Base-by-base conservation (phyloP, 805 yeast genomes). In the Kodamaea hsintzibuensis region DNA sequence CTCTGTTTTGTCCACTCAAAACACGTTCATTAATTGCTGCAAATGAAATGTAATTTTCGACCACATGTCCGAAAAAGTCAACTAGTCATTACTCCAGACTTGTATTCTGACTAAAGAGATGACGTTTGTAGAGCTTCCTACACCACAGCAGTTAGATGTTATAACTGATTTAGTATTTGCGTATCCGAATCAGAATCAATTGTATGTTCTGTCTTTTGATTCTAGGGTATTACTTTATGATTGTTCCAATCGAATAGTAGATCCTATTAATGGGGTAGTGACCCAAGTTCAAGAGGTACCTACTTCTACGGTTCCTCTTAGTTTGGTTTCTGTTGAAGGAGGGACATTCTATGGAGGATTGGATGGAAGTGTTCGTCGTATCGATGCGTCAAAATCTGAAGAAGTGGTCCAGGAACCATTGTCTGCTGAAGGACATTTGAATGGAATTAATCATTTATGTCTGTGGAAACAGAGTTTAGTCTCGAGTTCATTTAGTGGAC, bases 401-500 rank as follows among this genome's bases (percentile, higher is more conserved):
- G 18, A 42, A 8, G 42, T 27, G 14, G 35, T 42, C 27, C 16
- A 19, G 27, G 52, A 43, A 27, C 47, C 50, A 1, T 7, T 30
- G 5, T 10, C 42, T 19, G 19, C 33, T 13, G 54, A 51, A n/a
- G 42, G 42, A 2, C 54, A 51, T 33, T 43, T 51, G 27, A 45
- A 47, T 12, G 68, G 66, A 2, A 52, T 66, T 54, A 63, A 56
- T 51, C 52, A 54, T 37, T 47, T 65, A 52, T 49, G 55, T n/a
- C 44, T 43, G 7, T 46, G 49, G 40, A 42, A 47, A 30, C 55
- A 56, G 43, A 22, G 55, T 37, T 30, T 65, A n/a, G 56, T 84
- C 1, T 73, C 84, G 1, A 87, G 87, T 0, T 81, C 89, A 0
- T 86, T 91, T 85, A 87, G 84, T 62, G 82, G 81, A 2, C 55